These are phyloP conservation scores for Diaporthe citriasiana DNA, from an alignment of 2,329 filamentous ascomycete genomes.

Conservation along the genomic window DNA sequence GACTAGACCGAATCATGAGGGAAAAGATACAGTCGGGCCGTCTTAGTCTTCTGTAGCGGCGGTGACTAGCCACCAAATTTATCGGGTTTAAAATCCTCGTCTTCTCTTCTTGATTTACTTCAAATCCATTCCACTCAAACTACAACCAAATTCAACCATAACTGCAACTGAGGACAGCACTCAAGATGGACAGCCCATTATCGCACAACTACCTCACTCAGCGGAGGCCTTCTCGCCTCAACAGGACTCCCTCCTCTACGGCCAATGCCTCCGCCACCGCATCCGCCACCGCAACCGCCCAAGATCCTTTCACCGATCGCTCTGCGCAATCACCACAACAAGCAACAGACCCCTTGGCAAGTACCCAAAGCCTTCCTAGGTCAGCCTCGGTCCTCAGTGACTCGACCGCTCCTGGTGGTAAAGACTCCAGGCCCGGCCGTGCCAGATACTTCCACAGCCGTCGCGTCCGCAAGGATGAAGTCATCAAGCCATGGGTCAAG, in stretches of 20 bases:
- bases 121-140: too few relatives aligned
- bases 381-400: not conserved
- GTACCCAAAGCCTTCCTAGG: not conserved
- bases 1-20: not conserved
- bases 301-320: not conserved
- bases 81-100: not conserved
- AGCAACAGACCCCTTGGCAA: not conserved
- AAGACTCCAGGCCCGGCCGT: not conserved
- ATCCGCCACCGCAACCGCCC: not conserved
- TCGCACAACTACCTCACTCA: not conserved
- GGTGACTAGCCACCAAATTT: not conserved
- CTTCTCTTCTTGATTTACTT: not conserved
- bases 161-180: not conserved
- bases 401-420: not conserved
- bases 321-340: not conserved
- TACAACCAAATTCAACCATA: not conserved
- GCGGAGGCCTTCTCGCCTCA: not conserved
- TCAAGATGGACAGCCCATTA: not conserved
- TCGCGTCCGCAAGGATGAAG: conserved; percentile 77
- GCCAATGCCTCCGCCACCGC: not conserved
- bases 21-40: too few relatives aligned
- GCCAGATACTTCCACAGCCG: conserved; percentile 79
- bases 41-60: not conserved
- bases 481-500: conserved; percentile 81
- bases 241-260: not conserved